Percentiles rank a stretch among this genome's conserved stretches.
These are phyloP conservation scores for Wakefieldia striispora DNA, from an alignment of 768 basidiomycete species.

Conservation along the genomic window DNA sequence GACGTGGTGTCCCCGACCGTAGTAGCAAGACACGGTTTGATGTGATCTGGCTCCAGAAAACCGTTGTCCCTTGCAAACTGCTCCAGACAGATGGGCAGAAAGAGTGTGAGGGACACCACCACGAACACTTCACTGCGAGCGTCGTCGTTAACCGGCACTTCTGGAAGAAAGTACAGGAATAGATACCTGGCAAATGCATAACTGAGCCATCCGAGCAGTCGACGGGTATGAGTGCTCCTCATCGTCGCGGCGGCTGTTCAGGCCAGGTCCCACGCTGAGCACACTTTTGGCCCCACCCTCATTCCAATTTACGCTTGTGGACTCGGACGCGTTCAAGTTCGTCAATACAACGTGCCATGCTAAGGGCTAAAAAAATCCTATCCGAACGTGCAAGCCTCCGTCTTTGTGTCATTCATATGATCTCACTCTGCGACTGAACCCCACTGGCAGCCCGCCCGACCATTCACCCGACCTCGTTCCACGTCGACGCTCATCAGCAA, in stretches of 20 bases:
- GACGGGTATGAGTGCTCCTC: conserved; percentile 18
- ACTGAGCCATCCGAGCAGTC: conserved; percentile 73
- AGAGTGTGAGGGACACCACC: conserved; percentile 75
- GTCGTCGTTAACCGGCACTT: neutral
- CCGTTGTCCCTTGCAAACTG: conserved; percentile 93
- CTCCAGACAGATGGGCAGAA: conserved; percentile 79
- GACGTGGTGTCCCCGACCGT: conserved; percentile 17
- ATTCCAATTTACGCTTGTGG: no score
- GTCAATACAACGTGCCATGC: no score
- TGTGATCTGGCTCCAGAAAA: conserved; percentile 66
- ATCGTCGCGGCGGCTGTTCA: conserved; percentile 4
- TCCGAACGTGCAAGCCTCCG: no score
- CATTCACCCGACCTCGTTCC: conserved; percentile 55
- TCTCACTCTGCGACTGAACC: no score
- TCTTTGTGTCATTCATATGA: no score
- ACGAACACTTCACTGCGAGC: conserved; percentile 72
- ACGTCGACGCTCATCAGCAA: conserved; percentile 70
- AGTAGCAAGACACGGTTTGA: conserved; percentile 47
- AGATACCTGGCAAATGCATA: conserved; percentile 81
- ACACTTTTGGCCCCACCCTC: no score
- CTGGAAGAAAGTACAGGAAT: neutral
- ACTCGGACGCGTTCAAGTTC: no score
- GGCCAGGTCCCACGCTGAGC: neutral
- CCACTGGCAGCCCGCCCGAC: no score
- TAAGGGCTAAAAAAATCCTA: no score